Conservation (phyloP, 176 grass and related monocot genomes). For the Hyparrhenia diplandra region DNA sequence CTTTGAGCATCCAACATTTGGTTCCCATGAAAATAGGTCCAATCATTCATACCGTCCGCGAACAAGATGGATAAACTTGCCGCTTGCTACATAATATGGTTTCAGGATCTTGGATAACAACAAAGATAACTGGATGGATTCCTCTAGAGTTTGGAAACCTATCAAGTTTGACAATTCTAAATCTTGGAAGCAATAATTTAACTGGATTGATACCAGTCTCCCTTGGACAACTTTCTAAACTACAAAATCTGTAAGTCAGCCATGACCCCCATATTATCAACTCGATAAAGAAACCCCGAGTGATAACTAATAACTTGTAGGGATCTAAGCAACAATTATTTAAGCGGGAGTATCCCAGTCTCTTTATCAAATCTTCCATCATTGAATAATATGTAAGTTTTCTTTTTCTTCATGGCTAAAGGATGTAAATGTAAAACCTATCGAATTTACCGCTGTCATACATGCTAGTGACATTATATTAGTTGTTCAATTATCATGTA, state of each 20-base stretch:
- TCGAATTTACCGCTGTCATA: too few relatives aligned
- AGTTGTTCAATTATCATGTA: too few relatives aligned
- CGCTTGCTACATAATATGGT: neutral
- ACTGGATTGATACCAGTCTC: slow-evolving; percentile 63
- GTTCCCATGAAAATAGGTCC: neutral
- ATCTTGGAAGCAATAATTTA: slow-evolving; percentile 56
- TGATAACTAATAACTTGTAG: too few relatives aligned
- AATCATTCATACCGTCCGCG: neutral
- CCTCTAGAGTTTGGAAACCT: slow-evolving; percentile 65
- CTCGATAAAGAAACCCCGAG: too few relatives aligned
- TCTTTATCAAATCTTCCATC: too few relatives aligned
- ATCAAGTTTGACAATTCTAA: slow-evolving; percentile 62
- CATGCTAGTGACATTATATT: too few relatives aligned
- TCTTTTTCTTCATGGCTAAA: too few relatives aligned
- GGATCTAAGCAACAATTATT: too few relatives aligned
- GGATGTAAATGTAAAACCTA: too few relatives aligned
- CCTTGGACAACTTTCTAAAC: slow-evolving; percentile 52
- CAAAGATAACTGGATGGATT: slow-evolving; percentile 74
- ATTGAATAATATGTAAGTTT: too few relatives aligned
- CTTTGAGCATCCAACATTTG: neutral
- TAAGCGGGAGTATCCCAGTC: too few relatives aligned
- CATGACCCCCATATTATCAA: neutral
- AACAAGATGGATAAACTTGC: neutral
- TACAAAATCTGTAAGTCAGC: slow-evolving; percentile 71
- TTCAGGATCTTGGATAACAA: slow-evolving; percentile 63